phyloP scores from a whole-genome alignment of 805 yeast species.

The Candida namnaoensis region DNA sequence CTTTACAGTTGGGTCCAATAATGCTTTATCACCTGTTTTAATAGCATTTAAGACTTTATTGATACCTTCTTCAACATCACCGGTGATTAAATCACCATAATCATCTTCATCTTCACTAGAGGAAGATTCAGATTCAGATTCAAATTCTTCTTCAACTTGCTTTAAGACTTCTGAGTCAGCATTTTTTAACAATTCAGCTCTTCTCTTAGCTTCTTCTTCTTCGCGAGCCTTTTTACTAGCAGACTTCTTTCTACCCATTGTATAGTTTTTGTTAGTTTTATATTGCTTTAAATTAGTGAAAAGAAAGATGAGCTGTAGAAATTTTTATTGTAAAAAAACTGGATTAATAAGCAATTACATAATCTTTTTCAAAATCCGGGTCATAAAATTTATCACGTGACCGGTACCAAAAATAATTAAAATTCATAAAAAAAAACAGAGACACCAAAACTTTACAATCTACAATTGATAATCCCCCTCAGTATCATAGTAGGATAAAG shows the following conservation, averaged over 20 bases:
- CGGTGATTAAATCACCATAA: conserved; percentile 79
- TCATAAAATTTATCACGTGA: no score
- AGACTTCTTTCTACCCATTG: conserved; percentile 83
- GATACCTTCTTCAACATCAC: conserved; percentile 76
- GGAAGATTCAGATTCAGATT: conserved; percentile 28
- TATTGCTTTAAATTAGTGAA: no score
- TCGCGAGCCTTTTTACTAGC: conserved; percentile 66
- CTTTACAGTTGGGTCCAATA: conserved; percentile 59
- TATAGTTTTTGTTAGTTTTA: no score
- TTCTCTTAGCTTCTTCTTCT: conserved; percentile 13
- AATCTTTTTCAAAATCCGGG: no score
- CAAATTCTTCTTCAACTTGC: conserved; percentile 21
- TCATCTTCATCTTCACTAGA: conserved; percentile 74
- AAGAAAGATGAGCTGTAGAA: no score
- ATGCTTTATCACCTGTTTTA: conserved; percentile 51
- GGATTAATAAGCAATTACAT: no score
- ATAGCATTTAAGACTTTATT: conserved; percentile 64
- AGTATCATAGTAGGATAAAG: no score
- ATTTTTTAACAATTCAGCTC: conserved; percentile 16
- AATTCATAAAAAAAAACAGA: no score
- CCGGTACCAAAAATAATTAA: no score
- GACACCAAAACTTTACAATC: no score
- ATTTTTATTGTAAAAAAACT: no score
- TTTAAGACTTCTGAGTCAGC: conserved; percentile 14
- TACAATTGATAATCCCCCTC: no score